Evolutionary conservation across 2,329 filamentous ascomycete genomes (phyloP), one percentile per base, ranked within the genome.

Genomic region (Xylariaceae sp.): DNA sequence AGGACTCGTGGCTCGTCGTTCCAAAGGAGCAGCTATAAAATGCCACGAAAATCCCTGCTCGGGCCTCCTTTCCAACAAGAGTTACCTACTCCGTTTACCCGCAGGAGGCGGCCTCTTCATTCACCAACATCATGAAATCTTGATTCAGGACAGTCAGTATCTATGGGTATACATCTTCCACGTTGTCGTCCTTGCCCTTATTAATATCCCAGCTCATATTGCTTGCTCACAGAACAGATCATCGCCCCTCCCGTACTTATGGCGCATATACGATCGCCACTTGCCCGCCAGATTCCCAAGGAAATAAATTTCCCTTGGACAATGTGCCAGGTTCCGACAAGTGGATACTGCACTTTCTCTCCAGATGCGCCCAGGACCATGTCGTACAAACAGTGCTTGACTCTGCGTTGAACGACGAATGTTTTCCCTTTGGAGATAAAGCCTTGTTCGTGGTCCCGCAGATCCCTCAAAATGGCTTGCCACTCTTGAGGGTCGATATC

Each of bases 311-410:
- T 53, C 30, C 61, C 61, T 35, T 60, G 61, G 1, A 65, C 54
- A 3, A 68, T 66, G 10, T 74, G 72, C 41, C 69, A 75, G 0
- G 73, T 75, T 0, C 73, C 73, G 2, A 75, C 68, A 11, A 75
- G 65, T 9, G 72, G 68, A 53, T 70, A 72, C 3, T 48, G 54
- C 4, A 66, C 57, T 57, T 58, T 66, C 3, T 66, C 69, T 0
- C 58, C 67, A 0, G 67, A 67, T 0, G 59, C 57, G 35, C 65
- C 67, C 52, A 75, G 49, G n/a, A 74, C 60, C 17, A 75, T 52
- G 37, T 73, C 64, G 52, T 75, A 75, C 11, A 67, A n/a, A 0
- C 64, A 64, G n/a, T 70, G 73, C 1, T 59, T 54, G 10, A 75
- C 69, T 1, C 64, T 67, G 2, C 71, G 63, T 49, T 75, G 73